These are phyloP conservation scores for Ehretia macrophylla DNA, from an alignment of 257 asterid genomes.

Conservation along the genomic window DNA sequence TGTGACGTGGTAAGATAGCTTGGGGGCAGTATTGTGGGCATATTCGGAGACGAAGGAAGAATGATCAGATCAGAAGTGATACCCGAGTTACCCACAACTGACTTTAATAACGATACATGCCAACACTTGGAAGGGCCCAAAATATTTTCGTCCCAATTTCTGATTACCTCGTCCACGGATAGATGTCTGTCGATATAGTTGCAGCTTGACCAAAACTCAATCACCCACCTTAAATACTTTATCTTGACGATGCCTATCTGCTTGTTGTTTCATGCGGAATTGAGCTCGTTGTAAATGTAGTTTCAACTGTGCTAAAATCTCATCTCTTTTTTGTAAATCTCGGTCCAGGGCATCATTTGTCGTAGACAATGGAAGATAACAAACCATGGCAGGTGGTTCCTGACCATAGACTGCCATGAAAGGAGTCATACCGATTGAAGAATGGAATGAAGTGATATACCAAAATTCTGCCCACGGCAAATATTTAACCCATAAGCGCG, in stretches of 20 bases:
- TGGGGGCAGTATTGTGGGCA: too few species aligned
- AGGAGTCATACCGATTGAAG: too few species aligned
- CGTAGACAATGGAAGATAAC: neutral
- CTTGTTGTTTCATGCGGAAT: neutral
- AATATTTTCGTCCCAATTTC: too few species aligned
- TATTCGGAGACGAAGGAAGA: too few species aligned
- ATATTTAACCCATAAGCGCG: neutral
- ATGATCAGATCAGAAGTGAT: too few species aligned
- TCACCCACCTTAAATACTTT: neutral
- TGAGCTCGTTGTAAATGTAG: neutral
- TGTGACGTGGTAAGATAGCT: too few species aligned
- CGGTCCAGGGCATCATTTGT: neutral
- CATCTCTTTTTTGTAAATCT: neutral
- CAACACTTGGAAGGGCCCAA: too few species aligned
- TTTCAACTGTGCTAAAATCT: neutral
- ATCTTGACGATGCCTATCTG: neutral
- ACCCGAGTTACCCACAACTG: too few species aligned
- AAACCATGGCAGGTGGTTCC: too few species aligned
- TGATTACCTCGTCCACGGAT: too few species aligned
- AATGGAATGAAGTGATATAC: neutral
- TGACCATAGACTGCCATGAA: neutral
- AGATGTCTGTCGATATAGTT: neutral
- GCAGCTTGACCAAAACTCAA: neutral
- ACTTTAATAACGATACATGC: too few species aligned
- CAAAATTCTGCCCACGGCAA: too few species aligned